Conservation (phyloP, 2,329 filamentous ascomycete species). For the Ascosphaera pollenicola region DNA sequence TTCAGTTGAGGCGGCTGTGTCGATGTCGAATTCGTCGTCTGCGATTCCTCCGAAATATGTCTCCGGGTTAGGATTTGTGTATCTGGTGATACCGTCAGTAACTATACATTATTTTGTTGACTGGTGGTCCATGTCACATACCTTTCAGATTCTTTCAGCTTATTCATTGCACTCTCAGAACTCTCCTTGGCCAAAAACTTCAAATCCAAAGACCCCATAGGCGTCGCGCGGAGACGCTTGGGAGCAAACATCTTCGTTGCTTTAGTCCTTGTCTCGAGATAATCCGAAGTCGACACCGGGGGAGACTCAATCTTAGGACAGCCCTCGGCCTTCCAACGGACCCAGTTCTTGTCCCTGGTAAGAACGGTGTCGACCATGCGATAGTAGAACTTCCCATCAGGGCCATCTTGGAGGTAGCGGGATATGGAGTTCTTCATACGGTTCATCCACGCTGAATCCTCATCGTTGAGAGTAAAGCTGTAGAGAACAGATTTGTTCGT, state of each 20-base stretch:
- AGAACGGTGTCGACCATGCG: constrained; percentile 94
- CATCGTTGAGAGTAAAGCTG: constrained; percentile 53
- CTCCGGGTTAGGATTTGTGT: constrained; percentile 45
- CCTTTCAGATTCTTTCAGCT: constrained; percentile 40
- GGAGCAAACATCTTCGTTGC: constrained; percentile 45
- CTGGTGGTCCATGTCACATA: constrained; percentile 10
- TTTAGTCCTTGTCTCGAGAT: constrained; percentile 43
- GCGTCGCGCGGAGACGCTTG: constrained; percentile 45
- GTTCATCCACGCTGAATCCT: constrained; percentile 73
- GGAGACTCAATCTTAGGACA: constrained; percentile 70
- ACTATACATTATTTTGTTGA: neutral
- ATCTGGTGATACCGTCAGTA: constrained; percentile 24
- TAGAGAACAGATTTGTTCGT: constrained; percentile 82
- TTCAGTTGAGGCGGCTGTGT: constrained; percentile 47
- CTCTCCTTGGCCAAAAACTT: constrained; percentile 54
- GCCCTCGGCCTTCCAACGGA: constrained; percentile 89
- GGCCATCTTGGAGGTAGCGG: constrained; percentile 57
- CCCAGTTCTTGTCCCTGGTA: constrained; percentile 94
- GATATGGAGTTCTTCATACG: constrained; percentile 60
- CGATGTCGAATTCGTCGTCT: constrained; percentile 65
- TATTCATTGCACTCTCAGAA: constrained; percentile 38
- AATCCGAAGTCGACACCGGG: constrained; percentile 45
- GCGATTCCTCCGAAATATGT: constrained; percentile 53
- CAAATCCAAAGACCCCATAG: constrained; percentile 52
- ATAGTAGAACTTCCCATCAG: constrained; percentile 80